Evolutionary conservation across 768 basidiomycete genomes (phyloP).

Genomic region (Antrodiella citrinella): DNA sequence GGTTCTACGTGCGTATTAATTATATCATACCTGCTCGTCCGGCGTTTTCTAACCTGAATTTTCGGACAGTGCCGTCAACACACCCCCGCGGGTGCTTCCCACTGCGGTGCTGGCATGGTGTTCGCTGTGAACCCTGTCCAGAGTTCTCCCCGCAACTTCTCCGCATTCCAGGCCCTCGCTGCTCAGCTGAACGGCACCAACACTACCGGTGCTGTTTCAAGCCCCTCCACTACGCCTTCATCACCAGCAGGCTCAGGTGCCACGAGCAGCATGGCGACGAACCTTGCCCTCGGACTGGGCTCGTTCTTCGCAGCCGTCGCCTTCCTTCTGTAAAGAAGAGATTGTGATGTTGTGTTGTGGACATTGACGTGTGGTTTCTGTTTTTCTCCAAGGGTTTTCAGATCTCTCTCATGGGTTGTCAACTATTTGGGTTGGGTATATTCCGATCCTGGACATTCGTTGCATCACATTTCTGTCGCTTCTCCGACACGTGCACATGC

Average conservation of each 20-base stretch:
- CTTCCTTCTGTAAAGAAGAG: constrained; percentile 11
- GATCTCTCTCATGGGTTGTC: neutral
- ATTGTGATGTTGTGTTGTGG: neutral
- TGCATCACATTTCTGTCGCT: neutral
- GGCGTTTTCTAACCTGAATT: constrained; percentile 1
- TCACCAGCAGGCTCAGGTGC: constrained; percentile 7
- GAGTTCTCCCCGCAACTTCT: constrained; percentile 39
- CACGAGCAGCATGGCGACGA: constrained; percentile 6
- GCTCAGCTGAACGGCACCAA: constrained; percentile 44
- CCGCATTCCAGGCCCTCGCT: constrained; percentile 50
- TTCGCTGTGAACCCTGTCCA: constrained; percentile 53
- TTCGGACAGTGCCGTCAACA: constrained; percentile 41
- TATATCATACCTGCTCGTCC: too few relatives aligned
- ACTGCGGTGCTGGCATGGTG: constrained; percentile 31
- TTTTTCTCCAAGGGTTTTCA: neutral
- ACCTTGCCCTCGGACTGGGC: constrained; percentile 15
- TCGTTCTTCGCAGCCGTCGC: constrained; percentile 17
- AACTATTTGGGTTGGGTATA: neutral
- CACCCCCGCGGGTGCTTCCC: constrained; percentile 20
- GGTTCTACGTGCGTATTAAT: constrained; percentile 39
- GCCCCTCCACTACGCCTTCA: constrained; percentile 3
- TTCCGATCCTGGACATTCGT: neutral
- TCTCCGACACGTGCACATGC: neutral
- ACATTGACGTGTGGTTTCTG: too few relatives aligned
- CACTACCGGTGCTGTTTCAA: constrained; percentile 22